phyloP scores from a whole-genome alignment of 2,329 filamentous ascomycete species.

The Incumbomyces lentus region DNA sequence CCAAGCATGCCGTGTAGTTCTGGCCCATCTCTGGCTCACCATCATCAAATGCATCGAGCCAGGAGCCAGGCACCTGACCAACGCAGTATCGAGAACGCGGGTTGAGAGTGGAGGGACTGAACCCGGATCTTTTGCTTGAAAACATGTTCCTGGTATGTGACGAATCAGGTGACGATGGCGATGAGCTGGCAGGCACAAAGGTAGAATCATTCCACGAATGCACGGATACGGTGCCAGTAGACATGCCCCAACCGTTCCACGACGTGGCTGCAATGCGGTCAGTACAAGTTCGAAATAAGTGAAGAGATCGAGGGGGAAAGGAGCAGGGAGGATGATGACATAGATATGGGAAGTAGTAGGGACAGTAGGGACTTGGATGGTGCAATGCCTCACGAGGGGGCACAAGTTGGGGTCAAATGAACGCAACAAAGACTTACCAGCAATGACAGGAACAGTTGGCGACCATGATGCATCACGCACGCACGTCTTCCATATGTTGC shows the following conservation, averaged over 20 bases:
- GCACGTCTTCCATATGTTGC: slow-evolving; percentile 60
- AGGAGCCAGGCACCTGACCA: neutral
- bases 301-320: slow-evolving; percentile 36
- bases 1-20: slow-evolving; percentile 51
- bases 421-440: slow-evolving; percentile 40
- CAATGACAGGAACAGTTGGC: slow-evolving; percentile 70
- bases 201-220: slow-evolving; percentile 64
- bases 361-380: too few relatives aligned
- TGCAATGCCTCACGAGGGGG: too few relatives aligned
- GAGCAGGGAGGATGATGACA: neutral
- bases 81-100: neutral
- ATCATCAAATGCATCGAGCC: slow-evolving; percentile 45
- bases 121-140: neutral
- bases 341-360: slow-evolving; percentile 1
- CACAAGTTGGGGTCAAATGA: neutral
- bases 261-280: slow-evolving; percentile 53
- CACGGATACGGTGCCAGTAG: slow-evolving; percentile 63
- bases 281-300: slow-evolving; percentile 12
- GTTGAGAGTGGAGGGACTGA: too few relatives aligned
- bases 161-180: neutral
- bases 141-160: neutral
- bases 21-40: slow-evolving; percentile 49
- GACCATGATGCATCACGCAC: slow-evolving; percentile 89
- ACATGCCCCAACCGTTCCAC: slow-evolving; percentile 68
- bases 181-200: slow-evolving; percentile 20